Conservation (phyloP, 1,284 basidiomycete species). For the Vanrija sp. region DNA sequence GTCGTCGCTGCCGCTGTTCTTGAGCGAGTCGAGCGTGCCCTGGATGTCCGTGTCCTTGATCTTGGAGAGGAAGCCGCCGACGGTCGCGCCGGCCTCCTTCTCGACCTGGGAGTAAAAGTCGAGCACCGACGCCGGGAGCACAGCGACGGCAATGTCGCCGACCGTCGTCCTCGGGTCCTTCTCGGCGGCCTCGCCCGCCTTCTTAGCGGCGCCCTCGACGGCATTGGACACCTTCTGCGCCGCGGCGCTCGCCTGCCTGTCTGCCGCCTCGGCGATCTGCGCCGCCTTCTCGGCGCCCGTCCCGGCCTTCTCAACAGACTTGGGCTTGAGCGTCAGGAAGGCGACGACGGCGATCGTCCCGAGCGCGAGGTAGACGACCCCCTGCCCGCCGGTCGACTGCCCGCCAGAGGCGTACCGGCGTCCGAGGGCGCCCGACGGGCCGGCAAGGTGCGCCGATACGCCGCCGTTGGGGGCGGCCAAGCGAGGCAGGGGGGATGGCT, state of each 20-base stretch:
- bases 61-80: conserved; percentile 37
- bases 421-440: too few species aligned
- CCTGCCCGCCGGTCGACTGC: too few species aligned
- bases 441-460: too few species aligned
- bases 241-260: conserved; percentile 2
- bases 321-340: too few species aligned
- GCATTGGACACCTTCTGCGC: not conserved
- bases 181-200: conserved; percentile 6
- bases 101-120: conserved; percentile 28
- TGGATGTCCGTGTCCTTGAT: conserved; percentile 42
- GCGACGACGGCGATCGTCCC: too few species aligned
- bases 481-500: too few species aligned
- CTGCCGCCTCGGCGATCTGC: not conserved
- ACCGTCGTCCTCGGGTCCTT: not conserved
- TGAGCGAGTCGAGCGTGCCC: conserved; percentile 39
- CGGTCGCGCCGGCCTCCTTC: conserved; percentile 24
- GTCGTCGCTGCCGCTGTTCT: conserved; percentile 44
- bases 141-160: not conserved
- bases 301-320: conserved; percentile 3
- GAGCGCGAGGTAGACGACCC: too few species aligned
- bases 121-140: not conserved
- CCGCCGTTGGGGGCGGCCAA: too few species aligned
- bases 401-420: too few species aligned
- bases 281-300: too few species aligned
- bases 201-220: not conserved